These are phyloP conservation scores for Ogataea corticis DNA, from an alignment of 805 yeast species.

Conservation along the genomic window DNA sequence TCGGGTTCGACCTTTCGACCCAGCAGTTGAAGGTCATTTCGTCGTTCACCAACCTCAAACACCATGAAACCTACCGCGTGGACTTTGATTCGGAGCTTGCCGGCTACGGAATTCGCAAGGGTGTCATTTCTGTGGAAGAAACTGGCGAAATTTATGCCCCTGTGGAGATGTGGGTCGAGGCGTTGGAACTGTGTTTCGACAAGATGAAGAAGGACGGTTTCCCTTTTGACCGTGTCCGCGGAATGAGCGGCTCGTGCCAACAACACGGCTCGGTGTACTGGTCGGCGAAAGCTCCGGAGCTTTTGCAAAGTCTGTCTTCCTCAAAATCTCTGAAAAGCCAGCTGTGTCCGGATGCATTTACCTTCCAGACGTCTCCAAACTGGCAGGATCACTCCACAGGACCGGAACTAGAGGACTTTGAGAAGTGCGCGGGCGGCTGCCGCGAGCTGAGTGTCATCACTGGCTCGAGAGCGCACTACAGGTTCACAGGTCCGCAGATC, in stretches of 20 bases:
- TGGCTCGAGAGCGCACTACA: constrained; percentile 85
- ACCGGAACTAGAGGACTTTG: constrained; percentile 62
- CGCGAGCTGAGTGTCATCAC: constrained; percentile 61
- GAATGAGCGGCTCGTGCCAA: constrained; percentile 84
- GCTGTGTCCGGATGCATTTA: constrained; percentile 51
- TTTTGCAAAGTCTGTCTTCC: constrained; percentile 41
- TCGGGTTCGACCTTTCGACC: constrained; percentile 87
- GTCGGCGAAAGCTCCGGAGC: constrained; percentile 48
- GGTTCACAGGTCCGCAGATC: constrained; percentile 93
- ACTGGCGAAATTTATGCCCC: constrained; percentile 73
- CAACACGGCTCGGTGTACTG: constrained; percentile 92
- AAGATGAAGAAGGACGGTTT: constrained; percentile 51
- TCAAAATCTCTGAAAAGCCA: constrained; percentile 44
- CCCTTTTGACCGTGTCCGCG: constrained; percentile 59
- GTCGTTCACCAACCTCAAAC: constrained; percentile 52
- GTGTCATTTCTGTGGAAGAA: constrained; percentile 58
- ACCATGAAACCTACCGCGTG: constrained; percentile 58
- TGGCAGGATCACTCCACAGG: constrained; percentile 96
- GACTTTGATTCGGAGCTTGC: constrained; percentile 70
- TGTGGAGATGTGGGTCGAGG: constrained; percentile 88
- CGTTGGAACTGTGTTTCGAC: constrained; percentile 63
- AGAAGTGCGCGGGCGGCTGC: constrained; percentile 60
- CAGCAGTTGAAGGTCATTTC: constrained; percentile 83
- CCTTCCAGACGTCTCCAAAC: constrained; percentile 73
- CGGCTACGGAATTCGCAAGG: constrained; percentile 66